Evolutionary conservation across 2,329 filamentous ascomycete genomes (phyloP).

Genomic region (Ophiostoma pallidulum): DNA sequence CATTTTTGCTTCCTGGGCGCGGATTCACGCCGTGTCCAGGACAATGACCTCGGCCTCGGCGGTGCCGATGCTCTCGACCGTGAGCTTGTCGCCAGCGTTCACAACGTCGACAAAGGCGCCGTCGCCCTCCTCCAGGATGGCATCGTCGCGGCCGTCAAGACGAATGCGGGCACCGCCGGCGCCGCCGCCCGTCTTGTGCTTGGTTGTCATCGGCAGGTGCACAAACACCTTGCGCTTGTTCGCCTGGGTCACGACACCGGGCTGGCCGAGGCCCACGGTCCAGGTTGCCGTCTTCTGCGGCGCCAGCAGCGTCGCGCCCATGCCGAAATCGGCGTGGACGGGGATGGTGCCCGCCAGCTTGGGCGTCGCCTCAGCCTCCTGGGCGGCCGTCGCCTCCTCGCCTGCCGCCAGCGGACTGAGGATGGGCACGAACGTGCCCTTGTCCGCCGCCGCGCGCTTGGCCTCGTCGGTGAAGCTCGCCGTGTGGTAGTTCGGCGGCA

Average conservation of each 20-base stretch:
- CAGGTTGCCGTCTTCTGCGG: constrained; percentile 52
- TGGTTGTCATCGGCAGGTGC: constrained; percentile 64
- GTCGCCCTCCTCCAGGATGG: constrained; percentile 65
- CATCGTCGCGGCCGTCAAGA: constrained; percentile 56
- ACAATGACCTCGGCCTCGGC: constrained; percentile 61
- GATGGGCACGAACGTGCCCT: constrained; percentile 60
- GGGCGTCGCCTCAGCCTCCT: constrained; percentile 57
- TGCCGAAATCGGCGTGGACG: constrained; percentile 74
- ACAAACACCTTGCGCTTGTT: constrained; percentile 65
- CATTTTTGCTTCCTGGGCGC: neutral
- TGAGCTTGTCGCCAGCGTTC: constrained; percentile 53
- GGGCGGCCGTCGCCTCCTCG: constrained; percentile 46
- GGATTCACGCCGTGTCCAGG: constrained; percentile 47
- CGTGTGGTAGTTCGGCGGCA: constrained; percentile 70
- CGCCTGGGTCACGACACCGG: constrained; percentile 37
- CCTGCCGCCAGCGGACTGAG: constrained; percentile 66
- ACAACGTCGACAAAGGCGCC: constrained; percentile 46
- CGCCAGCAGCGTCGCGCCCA: constrained; percentile 66
- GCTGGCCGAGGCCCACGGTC: constrained; percentile 56
- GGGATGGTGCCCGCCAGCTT: constrained; percentile 60
- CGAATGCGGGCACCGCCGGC: constrained; percentile 63
- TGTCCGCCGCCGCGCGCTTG: constrained; percentile 38
- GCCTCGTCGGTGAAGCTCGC: constrained; percentile 60
- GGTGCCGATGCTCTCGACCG: constrained; percentile 58
- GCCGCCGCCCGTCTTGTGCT: constrained; percentile 44